A percentile compares a stretch with the other conserved stretches of the same genome.
These are phyloP conservation scores for Aspergillus incahuasiensis DNA, from an alignment of 495 filamentous ascomycete species.

Conservation along the genomic window DNA sequence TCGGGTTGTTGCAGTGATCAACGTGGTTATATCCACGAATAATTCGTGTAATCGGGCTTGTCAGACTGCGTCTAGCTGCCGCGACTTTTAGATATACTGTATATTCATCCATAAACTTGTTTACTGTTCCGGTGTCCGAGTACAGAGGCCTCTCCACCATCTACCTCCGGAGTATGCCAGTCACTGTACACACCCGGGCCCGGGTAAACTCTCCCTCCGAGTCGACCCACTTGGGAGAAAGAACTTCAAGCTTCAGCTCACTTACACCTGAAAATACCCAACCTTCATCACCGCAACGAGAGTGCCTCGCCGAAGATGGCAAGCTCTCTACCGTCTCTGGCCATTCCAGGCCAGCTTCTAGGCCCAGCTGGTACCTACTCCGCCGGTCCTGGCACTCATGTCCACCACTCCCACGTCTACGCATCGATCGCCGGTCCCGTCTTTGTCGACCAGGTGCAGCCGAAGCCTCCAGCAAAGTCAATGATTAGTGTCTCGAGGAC, in stretches of 20 bases:
- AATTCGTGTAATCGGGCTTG: constrained; percentile 33
- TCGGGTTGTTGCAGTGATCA: constrained; percentile 17
- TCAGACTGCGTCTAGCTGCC: constrained; percentile 27
- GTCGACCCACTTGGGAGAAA: constrained; percentile 4
- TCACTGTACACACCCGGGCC: not conserved
- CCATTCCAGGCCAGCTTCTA: constrained; percentile 71
- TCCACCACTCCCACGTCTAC: constrained; percentile 64
- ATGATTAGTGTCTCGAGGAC: constrained; percentile 51
- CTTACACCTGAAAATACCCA: not conserved
- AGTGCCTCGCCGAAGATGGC: constrained; percentile 20
- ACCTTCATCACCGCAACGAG: not conserved
- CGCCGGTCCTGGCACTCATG: constrained; percentile 77
- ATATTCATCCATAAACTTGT: constrained; percentile 1
- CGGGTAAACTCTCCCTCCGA: constrained; percentile 8
- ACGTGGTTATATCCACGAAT: constrained; percentile 28
- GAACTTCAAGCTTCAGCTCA: not conserved
- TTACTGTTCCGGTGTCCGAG: not conserved
- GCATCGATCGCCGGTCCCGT: constrained; percentile 64
- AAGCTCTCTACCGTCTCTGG: constrained; percentile 30
- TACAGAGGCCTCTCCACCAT: too few species aligned
- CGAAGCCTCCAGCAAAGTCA: constrained; percentile 50
- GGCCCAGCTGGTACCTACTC: constrained; percentile 58
- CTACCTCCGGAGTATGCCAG: too few species aligned
- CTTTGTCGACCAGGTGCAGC: constrained; percentile 44
- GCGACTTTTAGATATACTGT: constrained; percentile 19